Evolutionary conservation across 2,329 filamentous ascomycete species (phyloP), one percentile per base, ranked within the genome.

Genomic region (Clonostachys byssicola): DNA sequence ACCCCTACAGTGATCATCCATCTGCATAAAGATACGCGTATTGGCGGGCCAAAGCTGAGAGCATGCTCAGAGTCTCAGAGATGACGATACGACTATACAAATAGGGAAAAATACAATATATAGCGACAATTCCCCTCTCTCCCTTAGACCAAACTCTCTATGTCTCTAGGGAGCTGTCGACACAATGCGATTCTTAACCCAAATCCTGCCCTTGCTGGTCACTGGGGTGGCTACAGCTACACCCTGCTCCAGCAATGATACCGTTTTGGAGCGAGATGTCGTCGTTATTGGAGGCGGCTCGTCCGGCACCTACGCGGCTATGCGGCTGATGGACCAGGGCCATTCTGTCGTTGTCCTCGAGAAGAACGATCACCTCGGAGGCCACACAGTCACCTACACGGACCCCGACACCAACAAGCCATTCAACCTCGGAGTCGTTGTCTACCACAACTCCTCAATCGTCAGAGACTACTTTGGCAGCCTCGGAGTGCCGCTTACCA

Each of bases 231-330:
- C 36, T 39, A 18, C 36, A 12, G 14, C 17, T 39, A 18, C 14
- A 6, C 36, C 36, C 17, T 39, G 14, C 14, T 39, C 36, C 17
- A 18, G n/a, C 36, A n/a, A 39, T 18, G 36, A n/a, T 18, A 18
- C 36, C 17, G 36, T 39, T 39, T n/a, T 39, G 14, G 36, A 39
- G 12, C 36, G 36, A 47, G 66, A 69, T 47, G 60, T 69, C 1
- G 63, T 60, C 10, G 56, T 70, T 43, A 52, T 69, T 6, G 66
- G 66, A 7, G 66, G 64, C 10, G 66, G 66, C 30, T 63, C 65
- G 10, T 58, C 64, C 16, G 66, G 66, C 18, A 52, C 62, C 4
- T 60, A 70, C 40, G 65, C 66, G 4, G 65, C 66, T 5, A 56
- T 69, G 18, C 53, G 61, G 5, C 53, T 69, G 10, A 60, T 61